Evolutionary conservation across 83 land plant genomes (phyloP).

Genomic region (Picea engelmannii): DNA sequence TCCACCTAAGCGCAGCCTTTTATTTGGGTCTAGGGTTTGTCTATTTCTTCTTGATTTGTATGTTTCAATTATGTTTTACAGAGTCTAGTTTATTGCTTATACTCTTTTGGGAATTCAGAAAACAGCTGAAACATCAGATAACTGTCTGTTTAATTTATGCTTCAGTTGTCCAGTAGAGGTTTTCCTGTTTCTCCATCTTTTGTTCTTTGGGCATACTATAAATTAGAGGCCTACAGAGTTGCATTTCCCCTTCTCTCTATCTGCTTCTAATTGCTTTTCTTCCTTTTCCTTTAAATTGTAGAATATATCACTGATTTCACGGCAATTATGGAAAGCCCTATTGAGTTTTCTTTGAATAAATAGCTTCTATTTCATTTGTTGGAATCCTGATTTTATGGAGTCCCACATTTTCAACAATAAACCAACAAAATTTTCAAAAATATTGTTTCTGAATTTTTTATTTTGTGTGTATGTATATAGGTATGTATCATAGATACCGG

Average conservation of each 20-base stretch:
- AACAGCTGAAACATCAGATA: background rate
- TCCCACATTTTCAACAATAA: too few relatives aligned
- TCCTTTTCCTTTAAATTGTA: background rate
- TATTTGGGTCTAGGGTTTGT: background rate
- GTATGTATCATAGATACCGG: too few relatives aligned
- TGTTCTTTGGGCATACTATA: background rate
- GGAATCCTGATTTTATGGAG: too few relatives aligned
- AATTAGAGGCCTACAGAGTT: too few relatives aligned
- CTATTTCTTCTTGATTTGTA: background rate
- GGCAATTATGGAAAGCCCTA: background rate
- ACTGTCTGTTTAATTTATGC: background rate
- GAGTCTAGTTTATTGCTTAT: background rate
- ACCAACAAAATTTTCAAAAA: too few relatives aligned
- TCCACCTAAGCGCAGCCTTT: too few relatives aligned
- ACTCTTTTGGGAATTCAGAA: background rate
- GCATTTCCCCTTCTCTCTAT: too few relatives aligned
- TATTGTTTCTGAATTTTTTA: too few relatives aligned
- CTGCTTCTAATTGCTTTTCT: background rate
- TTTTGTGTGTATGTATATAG: too few relatives aligned
- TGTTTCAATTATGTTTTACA: background rate
- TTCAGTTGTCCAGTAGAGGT: background rate
- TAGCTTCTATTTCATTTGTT: too few relatives aligned
- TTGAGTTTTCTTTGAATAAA: background rate
- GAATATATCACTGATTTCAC: background rate
- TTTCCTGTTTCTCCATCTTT: background rate